phyloP scores from a whole-genome alignment of 2,329 filamentous ascomycete species.

The Hymenoscyphus albidus region DNA sequence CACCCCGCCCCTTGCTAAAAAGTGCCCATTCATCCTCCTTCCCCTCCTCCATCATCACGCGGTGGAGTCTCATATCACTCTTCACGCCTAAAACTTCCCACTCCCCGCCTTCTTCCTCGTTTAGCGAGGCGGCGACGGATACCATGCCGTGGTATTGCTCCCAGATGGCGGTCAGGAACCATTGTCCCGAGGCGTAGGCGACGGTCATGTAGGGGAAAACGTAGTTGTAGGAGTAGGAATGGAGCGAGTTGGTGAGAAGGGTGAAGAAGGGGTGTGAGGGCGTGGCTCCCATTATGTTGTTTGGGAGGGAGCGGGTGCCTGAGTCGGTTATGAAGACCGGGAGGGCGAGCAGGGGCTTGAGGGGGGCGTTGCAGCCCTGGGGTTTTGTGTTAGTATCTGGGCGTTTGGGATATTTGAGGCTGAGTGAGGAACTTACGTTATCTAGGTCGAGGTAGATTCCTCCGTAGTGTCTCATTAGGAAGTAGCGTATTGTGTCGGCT shows the following conservation, averaged over 20 bases:
- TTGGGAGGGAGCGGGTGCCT: slow-evolving; percentile 39
- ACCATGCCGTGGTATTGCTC: slow-evolving; percentile 50
- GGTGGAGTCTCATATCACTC: slow-evolving; percentile 11
- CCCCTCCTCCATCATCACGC: slow-evolving; percentile 33
- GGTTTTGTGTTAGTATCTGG: background rate
- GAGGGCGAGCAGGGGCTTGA: slow-evolving; percentile 64
- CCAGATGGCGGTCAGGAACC: slow-evolving; percentile 69
- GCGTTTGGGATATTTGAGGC: background rate
- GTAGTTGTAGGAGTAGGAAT: slow-evolving; percentile 64
- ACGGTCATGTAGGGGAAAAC: slow-evolving; percentile 70
- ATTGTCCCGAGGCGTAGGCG: slow-evolving; percentile 67
- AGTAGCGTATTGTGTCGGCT: slow-evolving; percentile 70
- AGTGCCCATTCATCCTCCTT: slow-evolving; percentile 31
- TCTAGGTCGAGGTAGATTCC: slow-evolving; percentile 73
- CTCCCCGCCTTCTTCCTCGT: background rate
- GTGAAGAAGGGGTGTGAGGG: slow-evolving; percentile 69
- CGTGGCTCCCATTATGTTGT: slow-evolving; percentile 67
- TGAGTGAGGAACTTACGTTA: slow-evolving; percentile 38
- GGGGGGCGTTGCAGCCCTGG: slow-evolving; percentile 64
- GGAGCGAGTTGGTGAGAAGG: slow-evolving; percentile 59
- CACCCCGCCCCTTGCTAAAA: slow-evolving; percentile 32
- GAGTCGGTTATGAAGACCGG: slow-evolving; percentile 60
- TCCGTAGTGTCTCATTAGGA: slow-evolving; percentile 67
- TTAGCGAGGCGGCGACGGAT: background rate
- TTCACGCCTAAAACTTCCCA: background rate